phyloP scores from a whole-genome alignment of 768 basidiomycete species.

The Gymnopilus dilepis region DNA sequence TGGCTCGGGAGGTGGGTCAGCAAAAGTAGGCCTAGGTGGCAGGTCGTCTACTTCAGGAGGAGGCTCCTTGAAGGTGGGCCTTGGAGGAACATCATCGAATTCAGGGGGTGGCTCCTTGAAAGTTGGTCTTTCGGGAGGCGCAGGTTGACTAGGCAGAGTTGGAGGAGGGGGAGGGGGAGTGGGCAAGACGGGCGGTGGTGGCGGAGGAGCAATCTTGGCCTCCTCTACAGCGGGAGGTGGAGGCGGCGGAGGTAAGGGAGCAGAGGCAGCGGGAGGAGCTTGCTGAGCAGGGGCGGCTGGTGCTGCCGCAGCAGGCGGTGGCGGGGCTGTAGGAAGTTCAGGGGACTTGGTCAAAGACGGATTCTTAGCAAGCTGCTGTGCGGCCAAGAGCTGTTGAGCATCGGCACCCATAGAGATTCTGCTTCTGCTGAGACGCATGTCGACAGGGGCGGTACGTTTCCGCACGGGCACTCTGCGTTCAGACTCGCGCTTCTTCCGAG shows the following conservation, averaged over 20 bases:
- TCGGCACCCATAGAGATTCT: slow-evolving; percentile 76
- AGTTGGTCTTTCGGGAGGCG: slow-evolving; percentile 6
- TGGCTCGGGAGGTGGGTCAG: slow-evolving; percentile 63
- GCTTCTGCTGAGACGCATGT: slow-evolving; percentile 86
- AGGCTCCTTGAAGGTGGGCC: slow-evolving; percentile 66
- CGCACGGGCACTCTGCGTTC: slow-evolving; percentile 83
- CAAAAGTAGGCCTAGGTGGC: slow-evolving; percentile 50
- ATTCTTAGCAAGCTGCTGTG: slow-evolving; percentile 68
- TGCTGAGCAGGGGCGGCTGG: slow-evolving; percentile 18
- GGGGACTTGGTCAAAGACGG: slow-evolving; percentile 45
- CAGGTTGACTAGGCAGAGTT: neutral
- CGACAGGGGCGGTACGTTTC: slow-evolving; percentile 86
- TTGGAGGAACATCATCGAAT: slow-evolving; percentile 38
- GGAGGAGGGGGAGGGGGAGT: slow-evolving; percentile 36
- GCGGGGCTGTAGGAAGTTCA: slow-evolving; percentile 37
- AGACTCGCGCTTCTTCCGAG: slow-evolving; percentile 85
- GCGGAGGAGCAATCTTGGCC: slow-evolving; percentile 28
- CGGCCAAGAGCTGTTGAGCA: slow-evolving; percentile 70
- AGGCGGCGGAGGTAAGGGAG: slow-evolving; percentile 16
- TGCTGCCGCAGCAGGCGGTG: slow-evolving; percentile 18
- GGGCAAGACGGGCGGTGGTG: slow-evolving; percentile 37
- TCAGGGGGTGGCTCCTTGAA: slow-evolving; percentile 65
- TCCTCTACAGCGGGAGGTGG: slow-evolving; percentile 20
- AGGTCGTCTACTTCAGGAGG: slow-evolving; percentile 62
- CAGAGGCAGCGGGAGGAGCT: slow-evolving; percentile 22